Conservation (phyloP, 139 green algal species). For the Zygnema circumcarinatum region DNA sequence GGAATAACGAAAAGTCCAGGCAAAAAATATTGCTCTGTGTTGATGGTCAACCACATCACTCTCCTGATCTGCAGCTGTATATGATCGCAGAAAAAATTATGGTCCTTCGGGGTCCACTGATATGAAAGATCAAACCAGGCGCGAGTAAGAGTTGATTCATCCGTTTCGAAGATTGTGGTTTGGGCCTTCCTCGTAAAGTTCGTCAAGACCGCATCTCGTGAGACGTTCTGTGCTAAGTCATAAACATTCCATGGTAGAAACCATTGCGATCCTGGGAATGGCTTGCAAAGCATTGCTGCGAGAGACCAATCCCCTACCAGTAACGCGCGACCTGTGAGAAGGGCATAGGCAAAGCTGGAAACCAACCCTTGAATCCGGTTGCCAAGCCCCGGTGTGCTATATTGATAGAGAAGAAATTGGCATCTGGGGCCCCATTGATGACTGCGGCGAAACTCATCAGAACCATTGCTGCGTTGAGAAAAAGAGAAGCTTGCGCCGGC, state of each 20-base stretch:
- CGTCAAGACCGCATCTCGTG: neutral
- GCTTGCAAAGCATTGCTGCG: conserved; percentile 13
- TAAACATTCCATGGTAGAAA: conserved; percentile 6
- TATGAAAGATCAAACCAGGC: neutral
- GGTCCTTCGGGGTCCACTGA: neutral
- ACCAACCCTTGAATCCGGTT: conserved; percentile 13
- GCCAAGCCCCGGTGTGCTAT: conserved; percentile 8
- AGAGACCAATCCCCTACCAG: neutral
- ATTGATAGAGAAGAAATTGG: neutral
- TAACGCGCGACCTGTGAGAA: conserved; percentile 11
- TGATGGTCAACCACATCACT: conserved; percentile 8
- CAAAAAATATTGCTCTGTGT: conserved; percentile 37
- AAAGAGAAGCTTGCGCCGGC: neutral
- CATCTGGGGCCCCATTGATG: neutral
- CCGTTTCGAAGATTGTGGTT: neutral
- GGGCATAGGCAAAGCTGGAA: conserved; percentile 16
- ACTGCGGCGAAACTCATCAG: no score
- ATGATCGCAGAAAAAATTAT: conserved; percentile 10
- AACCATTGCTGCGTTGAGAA: neutral
- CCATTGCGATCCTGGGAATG: conserved; percentile 16
- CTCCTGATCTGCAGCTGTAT: neutral
- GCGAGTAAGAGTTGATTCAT: neutral
- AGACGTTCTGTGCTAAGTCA: neutral
- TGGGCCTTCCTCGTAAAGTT: neutral
- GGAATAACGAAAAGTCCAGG: conserved; percentile 32